A percentile compares a stretch with the other conserved stretches of the same genome.
These are phyloP conservation scores for Marvania coccoides DNA, from an alignment of 139 green algal species.

Conservation along the genomic window DNA sequence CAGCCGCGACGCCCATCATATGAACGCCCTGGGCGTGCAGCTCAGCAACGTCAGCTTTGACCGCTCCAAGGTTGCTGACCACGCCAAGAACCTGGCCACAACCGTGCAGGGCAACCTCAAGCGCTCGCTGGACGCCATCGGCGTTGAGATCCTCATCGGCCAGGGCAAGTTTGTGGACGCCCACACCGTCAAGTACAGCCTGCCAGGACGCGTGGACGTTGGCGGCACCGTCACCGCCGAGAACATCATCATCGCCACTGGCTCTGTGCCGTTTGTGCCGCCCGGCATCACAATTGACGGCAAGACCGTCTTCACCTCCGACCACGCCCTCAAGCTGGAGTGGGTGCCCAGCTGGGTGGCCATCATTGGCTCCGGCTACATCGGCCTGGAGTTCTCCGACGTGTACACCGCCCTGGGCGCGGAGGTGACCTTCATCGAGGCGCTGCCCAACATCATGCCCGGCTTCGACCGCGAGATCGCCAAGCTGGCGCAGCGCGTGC, in stretches of 20 bases:
- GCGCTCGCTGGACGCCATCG: conserved; percentile 84
- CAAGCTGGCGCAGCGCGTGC: conserved; percentile 80
- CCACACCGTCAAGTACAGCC: conserved; percentile 80
- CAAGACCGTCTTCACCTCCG: conserved; percentile 98
- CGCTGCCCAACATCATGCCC: conserved; percentile 94
- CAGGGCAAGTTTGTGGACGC: conserved; percentile 75
- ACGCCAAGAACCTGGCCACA: conserved; percentile 84
- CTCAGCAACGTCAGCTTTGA: conserved; percentile 79
- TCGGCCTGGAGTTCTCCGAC: conserved; percentile 98
- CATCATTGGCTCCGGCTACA: conserved; percentile 99
- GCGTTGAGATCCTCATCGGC: conserved; percentile 93
- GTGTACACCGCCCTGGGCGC: conserved; percentile 94
- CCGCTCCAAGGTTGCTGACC: conserved; percentile 83
- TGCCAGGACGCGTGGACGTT: conserved; percentile 87
- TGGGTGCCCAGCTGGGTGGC: conserved; percentile 97
- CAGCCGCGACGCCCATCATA: conserved; percentile 83
- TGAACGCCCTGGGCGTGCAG: conserved; percentile 90
- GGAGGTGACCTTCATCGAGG: conserved; percentile 98
- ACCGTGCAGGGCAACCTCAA: conserved; percentile 89
- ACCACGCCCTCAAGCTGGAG: conserved; percentile 98
- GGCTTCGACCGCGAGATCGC: conserved; percentile 97
- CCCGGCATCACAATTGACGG: conserved; percentile 96
- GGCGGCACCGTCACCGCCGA: conserved; percentile 79
- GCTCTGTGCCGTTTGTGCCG: conserved; percentile 94
- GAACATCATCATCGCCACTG: conserved; percentile 97